phyloP scores from a whole-genome alignment of 805 yeast species.

The Teunomyces gatunensis region DNA sequence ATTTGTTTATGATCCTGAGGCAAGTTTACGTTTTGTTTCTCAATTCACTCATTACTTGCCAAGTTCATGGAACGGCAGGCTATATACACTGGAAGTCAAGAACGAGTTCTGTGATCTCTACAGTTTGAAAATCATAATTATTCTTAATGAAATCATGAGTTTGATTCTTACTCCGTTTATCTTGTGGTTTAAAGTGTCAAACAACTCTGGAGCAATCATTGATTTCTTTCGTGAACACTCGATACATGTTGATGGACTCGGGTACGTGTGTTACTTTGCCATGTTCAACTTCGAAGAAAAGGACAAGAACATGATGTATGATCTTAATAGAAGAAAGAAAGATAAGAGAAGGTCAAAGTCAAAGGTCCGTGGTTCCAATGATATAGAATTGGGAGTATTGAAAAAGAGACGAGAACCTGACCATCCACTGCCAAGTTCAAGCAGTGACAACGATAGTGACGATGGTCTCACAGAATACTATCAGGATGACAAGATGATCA shows the following conservation, averaged over 20 bases:
- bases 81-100: slow-evolving; percentile 83
- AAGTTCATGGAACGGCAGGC: slow-evolving; percentile 75
- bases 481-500: slow-evolving; percentile 86
- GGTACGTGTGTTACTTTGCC: slow-evolving; percentile 92
- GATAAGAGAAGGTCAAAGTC: slow-evolving; percentile 13
- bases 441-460: slow-evolving; percentile 24
- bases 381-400: slow-evolving; percentile 16
- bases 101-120: slow-evolving; percentile 76
- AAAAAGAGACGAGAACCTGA: slow-evolving; percentile 8
- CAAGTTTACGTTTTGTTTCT: slow-evolving; percentile 73
- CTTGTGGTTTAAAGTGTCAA: slow-evolving; percentile 80
- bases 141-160: slow-evolving; percentile 77
- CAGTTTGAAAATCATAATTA: slow-evolving; percentile 66
- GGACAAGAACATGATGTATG: slow-evolving; percentile 43
- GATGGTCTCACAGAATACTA: slow-evolving; percentile 36
- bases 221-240: slow-evolving; percentile 91
- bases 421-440: slow-evolving; percentile 9
- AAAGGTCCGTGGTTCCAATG: slow-evolving; percentile 9
- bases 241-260: slow-evolving; percentile 90
- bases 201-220: slow-evolving; percentile 67
- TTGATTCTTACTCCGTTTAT: slow-evolving; percentile 83
- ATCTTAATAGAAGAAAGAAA: slow-evolving; percentile 20
- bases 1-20: slow-evolving; percentile 88
- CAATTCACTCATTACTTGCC: slow-evolving; percentile 92
- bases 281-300: slow-evolving; percentile 79